Base-by-base conservation (phyloP, 2,329 filamentous ascomycete genomes). In the Verticillium tricorpus region DNA sequence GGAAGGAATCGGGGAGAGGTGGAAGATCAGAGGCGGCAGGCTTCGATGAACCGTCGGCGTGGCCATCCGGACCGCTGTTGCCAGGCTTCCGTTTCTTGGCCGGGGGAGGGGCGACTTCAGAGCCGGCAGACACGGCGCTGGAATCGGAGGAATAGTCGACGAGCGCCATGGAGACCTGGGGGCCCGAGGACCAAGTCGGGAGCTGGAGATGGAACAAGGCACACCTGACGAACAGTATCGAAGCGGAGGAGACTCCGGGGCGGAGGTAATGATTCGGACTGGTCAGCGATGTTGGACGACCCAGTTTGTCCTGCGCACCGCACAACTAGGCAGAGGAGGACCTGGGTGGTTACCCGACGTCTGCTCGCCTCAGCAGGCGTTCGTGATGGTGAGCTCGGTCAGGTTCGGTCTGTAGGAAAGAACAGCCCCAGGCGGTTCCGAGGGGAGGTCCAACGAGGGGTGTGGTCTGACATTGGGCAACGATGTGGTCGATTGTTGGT, bases 1-100 rank as follows among this genome's bases (percentile, higher is more conserved):
- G 91, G 74, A 99, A 98, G 61, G 85, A 79, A 14, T 87, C 76
- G 9, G 93, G 94, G 25, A 97, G 82, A 9, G 93, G 91, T 34
- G 91, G 92, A 39, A 93, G 76, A 6, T 66, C 68, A 4, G 72
- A 67, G 11, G 57, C 50, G 12, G 56, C 31, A 14, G 39, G 57
- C 7, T 56, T 58, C 1, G 25, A 25, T 9, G 31, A 19, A 8
- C 34, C 35, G 4, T 34, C 5, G 31, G 39, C n/a, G 28, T 37
- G 17, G 50, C 22, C 60, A 14, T 56, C 19, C 34, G 58, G 34
- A 11, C 34, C 52, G 37, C 14, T 63, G 52, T 64, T 66, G 63
- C 60, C 71, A 63, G 56, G 69, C 69, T 67, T 81, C 75, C 65
- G 72, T 52, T 72, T 71, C 63, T 75, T 75, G 64, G 68, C 73